Base-by-base conservation (phyloP, 1,284 basidiomycete genomes). In the Cutaneotrichosporon curvatum region DNA sequence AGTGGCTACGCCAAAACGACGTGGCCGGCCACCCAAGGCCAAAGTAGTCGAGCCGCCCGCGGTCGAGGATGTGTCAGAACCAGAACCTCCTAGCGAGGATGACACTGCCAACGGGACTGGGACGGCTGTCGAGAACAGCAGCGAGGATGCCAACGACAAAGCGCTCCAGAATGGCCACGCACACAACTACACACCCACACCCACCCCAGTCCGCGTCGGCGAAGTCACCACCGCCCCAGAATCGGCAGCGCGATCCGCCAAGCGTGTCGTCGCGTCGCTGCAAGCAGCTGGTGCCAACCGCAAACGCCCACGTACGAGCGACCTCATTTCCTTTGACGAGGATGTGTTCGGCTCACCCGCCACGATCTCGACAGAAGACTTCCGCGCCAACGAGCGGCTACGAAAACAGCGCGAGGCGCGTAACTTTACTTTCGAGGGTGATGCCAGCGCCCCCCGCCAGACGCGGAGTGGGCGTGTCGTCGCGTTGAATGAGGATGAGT, bases 391-490 rank as follows among this genome's bases (percentile, higher is more conserved):
- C 48, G 70, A 72, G 55, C 51, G 58, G 5, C 39, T 65, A 25
- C 51, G 55, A 20, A 45, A 60, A 20, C 62, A 65, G 43, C 57
- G 65, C 32, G 67, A 71, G 52, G 70, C 70, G 23, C 56, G 70
- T 16, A 71, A 71, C 45, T 72, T 70, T 45, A 54, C 55, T 4
- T 71, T 60, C 50, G 57, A 63, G 38, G 69, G 69, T 5, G 67
- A 68, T 43, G 63, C 56, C 5, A 51, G 57, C 43, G 66, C 68
- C n/a, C 67, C 66, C 14, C 60, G 60, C 20, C 48, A 60, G 40
- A 64, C 65, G 23, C 43, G 70, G 33, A 68, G 66, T 37, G 70
- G 70, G 19, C 56, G 58, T 32, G 56, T 66, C 2, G 53, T 70
- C 5, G 50, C 31, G 23, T 31, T 36, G 20, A 32, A 33, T 10